Evolutionary conservation across 2,329 filamentous ascomycete genomes (phyloP), one percentile per base, ranked within the genome.

Genomic region (Aspergillus udagawae): DNA sequence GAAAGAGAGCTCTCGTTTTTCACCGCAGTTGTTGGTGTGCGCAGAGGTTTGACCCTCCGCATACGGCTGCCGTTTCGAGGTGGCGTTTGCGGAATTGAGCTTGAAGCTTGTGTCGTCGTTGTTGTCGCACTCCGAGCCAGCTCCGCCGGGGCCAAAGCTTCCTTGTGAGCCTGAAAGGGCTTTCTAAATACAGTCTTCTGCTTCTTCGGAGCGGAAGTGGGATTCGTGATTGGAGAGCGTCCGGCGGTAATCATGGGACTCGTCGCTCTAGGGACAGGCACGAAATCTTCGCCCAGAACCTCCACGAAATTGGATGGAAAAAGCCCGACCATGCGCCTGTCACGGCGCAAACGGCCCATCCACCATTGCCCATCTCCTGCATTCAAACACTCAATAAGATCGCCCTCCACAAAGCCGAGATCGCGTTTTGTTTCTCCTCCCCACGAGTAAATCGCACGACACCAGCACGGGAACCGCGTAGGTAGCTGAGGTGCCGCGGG

Each of bases 221-320:
- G 72, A 55, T 74, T 75, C 49, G 68, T 70, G 51, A 71, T 72
- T 53, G 77, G 75, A 55, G 77, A 73, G 42, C 75, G 78, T 64
- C 79, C 82, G 57, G 78, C 86, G 51, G 70, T 60, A 64, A 77
- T 78, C 75, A 91, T 75, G 64, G 83, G 75, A 62, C 79, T 77
- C 60, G 78, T 73, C 29, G 76, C 74, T 23, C 79, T 73, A 61
- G 72, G 80, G 59, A 78, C 74, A 17, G 94, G 94, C 56, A 90
- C 87, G 72, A 95, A 97, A 72, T 86, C 85, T 58, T 94, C 86
- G 55, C 90, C 89, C 32, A 99, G 83, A 5, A 99, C 83, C 72
- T 95, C 86, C 70, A 99, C 94, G 70, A 99, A 99, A 77, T 99
- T 99, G 68, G 92, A 97, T 0, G 94, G 94, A 70, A 99, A 99